Evolutionary conservation across 768 basidiomycete species (phyloP).

Genomic region (Suillus discolor): DNA sequence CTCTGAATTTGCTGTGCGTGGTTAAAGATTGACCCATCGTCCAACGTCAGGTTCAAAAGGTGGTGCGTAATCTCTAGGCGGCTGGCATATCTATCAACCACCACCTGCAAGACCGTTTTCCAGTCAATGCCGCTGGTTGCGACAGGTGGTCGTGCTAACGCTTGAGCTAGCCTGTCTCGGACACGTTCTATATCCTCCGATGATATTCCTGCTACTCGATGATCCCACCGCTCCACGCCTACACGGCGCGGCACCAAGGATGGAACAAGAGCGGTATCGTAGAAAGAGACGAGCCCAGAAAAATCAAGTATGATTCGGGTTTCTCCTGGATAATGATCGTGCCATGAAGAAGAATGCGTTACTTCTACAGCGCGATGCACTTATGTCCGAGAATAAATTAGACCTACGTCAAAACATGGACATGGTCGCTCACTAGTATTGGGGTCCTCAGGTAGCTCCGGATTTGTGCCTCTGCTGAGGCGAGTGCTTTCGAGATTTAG

Average conservation of each 20-base stretch:
- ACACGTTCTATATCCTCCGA: constrained; percentile 13
- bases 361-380: no score
- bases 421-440: background rate
- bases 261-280: constrained; percentile 27
- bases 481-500: constrained; percentile 28
- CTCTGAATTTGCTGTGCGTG: constrained; percentile 11
- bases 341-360: no score
- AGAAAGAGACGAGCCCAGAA: constrained; percentile 27
- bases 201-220: constrained; percentile 19
- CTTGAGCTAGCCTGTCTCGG: constrained; percentile 13
- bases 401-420: no score
- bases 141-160: constrained; percentile 8
- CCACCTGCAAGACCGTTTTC: constrained; percentile 37
- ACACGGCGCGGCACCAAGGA: constrained; percentile 18
- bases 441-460: background rate
- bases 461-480: background rate
- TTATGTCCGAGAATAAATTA: no score
- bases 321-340: no score
- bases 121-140: constrained; percentile 43
- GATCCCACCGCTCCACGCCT: constrained; percentile 24
- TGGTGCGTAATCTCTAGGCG: constrained; percentile 44
- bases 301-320: constrained; percentile 25
- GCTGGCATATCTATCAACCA: constrained; percentile 44
- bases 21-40: constrained; percentile 15
- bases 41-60: constrained; percentile 29